A percentile compares a stretch with the other conserved stretches of the same genome.
These are phyloP conservation scores for Leccinum sublutescens DNA, from an alignment of 768 basidiomycete genomes.

Conservation along the genomic window DNA sequence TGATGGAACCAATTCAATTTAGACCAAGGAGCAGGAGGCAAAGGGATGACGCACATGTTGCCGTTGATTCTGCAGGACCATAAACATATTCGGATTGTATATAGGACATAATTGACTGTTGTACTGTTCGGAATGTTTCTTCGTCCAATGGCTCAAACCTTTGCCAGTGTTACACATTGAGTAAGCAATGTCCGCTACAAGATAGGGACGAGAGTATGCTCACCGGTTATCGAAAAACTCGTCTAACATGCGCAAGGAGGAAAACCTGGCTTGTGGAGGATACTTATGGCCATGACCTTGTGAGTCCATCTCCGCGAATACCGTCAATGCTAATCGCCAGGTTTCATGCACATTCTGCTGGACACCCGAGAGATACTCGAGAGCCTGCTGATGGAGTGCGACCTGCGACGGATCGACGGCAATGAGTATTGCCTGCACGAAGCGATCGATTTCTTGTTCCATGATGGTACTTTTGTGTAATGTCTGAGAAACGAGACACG, in stretches of 20 bases:
- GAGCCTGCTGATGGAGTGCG: slow-evolving; percentile 78
- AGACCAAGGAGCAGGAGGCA: not conserved
- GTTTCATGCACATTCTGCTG: slow-evolving; percentile 71
- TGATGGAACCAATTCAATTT: slow-evolving; percentile 30
- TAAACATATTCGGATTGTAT: slow-evolving; percentile 86
- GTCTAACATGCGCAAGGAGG: slow-evolving; percentile 75
- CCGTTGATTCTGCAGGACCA: slow-evolving; percentile 78
- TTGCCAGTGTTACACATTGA: slow-evolving; percentile 5
- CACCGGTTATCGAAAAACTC: slow-evolving; percentile 83
- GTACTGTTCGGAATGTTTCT: slow-evolving; percentile 67
- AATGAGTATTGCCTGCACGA: slow-evolving; percentile 83
- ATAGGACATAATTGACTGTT: slow-evolving; percentile 76
- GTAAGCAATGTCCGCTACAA: not conserved
- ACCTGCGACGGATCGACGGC: slow-evolving; percentile 77
- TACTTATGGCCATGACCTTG: slow-evolving; percentile 62
- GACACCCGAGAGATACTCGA: slow-evolving; percentile 76
- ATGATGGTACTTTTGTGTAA: slow-evolving; percentile 37
- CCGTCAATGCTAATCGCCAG: slow-evolving; percentile 78
- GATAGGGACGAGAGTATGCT: slow-evolving; percentile 31
- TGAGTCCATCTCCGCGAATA: slow-evolving; percentile 63
- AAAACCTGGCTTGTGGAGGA: slow-evolving; percentile 72
- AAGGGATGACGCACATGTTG: slow-evolving; percentile 64
- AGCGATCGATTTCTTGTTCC: slow-evolving; percentile 74
- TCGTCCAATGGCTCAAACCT: slow-evolving; percentile 69
- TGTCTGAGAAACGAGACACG: slow-evolving; percentile 13